phyloP scores from a whole-genome alignment of 148 eudicot genomes.

The Chenopodium suecicum region DNA sequence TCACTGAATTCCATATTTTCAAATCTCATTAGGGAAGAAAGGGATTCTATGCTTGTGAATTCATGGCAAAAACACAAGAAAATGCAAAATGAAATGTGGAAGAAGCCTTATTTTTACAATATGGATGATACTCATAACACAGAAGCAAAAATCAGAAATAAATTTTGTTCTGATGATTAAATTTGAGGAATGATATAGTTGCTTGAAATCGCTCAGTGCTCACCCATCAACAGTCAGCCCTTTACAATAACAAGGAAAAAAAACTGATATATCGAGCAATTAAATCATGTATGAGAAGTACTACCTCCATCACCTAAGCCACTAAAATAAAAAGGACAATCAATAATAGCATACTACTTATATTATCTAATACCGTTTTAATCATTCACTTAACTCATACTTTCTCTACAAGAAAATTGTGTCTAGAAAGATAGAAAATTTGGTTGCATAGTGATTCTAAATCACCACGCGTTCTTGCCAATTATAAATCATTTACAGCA shows the following conservation, averaged over 20 bases:
- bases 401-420: no score
- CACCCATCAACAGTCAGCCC: neutral
- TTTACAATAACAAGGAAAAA: neutral
- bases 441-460: neutral
- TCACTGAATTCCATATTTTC: slow-evolving; percentile 49
- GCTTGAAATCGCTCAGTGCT: neutral
- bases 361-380: neutral
- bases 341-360: neutral
- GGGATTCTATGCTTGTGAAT: neutral
- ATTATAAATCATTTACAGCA: neutral
- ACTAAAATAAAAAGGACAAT: neutral
- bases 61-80: neutral
- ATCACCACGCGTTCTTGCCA: neutral
- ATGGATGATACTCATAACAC: neutral
- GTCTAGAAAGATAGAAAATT: neutral
- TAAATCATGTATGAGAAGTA: neutral
- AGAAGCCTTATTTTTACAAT: neutral
- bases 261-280: neutral
- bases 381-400: neutral
- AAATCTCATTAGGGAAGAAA: slow-evolving; percentile 15
- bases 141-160: neutral
- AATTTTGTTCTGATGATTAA: neutral
- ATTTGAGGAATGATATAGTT: neutral
- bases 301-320: neutral
- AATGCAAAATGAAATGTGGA: neutral